Base-by-base conservation (phyloP, 1,139 yeast species). In the Fermentozyma sake region DNA sequence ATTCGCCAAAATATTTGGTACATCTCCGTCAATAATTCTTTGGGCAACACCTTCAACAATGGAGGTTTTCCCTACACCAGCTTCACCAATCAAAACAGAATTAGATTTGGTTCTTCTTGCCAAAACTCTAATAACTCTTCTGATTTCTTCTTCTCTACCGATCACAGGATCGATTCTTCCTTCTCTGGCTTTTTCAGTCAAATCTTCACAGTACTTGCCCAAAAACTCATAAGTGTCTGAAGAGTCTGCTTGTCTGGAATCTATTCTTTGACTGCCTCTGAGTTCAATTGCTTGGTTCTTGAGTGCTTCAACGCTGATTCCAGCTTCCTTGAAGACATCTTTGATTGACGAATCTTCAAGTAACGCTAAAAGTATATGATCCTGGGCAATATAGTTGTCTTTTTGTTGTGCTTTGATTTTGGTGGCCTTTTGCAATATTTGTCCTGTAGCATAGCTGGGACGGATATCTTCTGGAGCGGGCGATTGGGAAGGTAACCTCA, bases 41-140 rank as follows among this genome's bases (percentile, higher is more conserved):
- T 91, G 97, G 10, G 98, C 97, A 33, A 91, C 96, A 43, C 98
- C 98, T 65, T 91, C 99, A 28, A 89, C 95, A 46, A 91, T 89
- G 12, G 95, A 84, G 20, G 98, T 93, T 62, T 91, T 91, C 69
- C 99, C 99, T 29, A 91, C 96, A 75, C 99, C 99, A 18, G 98
- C 96, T 50, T 91, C 97, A 69, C 99, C 99, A 48, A 91, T 86
- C 41, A 91, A 66, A 42, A 95, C 91, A 9, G 98, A 95, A 51
- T 93, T 93, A 4, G 96, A 87, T 61, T 91, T 91, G 18, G 95
- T 84, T 61, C 98, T 78, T 64, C 98, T 80, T 11, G 98, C 91
- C 38, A 91, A 68, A 4, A 93, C 95, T 38, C 97, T 74, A 37
- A 91, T 89, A 22, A 95, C 87, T 43, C 97, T 72, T 60, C 98